Evolutionary conservation across 257 asterid species (phyloP).

Genomic region (Cordia subcordata): DNA sequence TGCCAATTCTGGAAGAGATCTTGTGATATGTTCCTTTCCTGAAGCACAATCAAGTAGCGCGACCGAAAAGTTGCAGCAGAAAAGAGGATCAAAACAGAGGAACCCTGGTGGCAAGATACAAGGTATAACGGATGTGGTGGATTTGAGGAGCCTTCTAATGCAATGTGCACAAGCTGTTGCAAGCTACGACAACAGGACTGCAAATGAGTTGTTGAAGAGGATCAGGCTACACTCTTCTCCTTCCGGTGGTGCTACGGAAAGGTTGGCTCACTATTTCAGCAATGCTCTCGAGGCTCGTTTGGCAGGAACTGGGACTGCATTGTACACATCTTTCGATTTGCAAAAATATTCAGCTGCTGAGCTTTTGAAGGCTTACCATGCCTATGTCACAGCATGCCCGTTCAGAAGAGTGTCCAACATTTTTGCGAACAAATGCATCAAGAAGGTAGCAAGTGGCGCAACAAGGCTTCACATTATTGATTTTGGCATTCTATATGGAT

Average conservation of each 20-base stretch:
- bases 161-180: constrained; percentile 53
- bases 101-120: constrained; percentile 26
- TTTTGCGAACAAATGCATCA: constrained; percentile 50
- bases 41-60: constrained; percentile 13
- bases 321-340: constrained; percentile 30
- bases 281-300: constrained; percentile 59
- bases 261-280: constrained; percentile 53
- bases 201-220: constrained; percentile 23
- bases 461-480: constrained; percentile 49
- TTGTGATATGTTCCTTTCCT: constrained; percentile 9
- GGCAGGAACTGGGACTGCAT: constrained; percentile 40
- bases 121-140: constrained; percentile 56
- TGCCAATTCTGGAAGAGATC: constrained; percentile 1
- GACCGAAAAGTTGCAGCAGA: constrained; percentile 10
- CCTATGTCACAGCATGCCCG: constrained; percentile 48
- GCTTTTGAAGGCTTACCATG: constrained; percentile 35
- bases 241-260: constrained; percentile 44
- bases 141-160: constrained; percentile 49
- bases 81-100: constrained; percentile 20
- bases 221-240: constrained; percentile 43
- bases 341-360: constrained; percentile 31
- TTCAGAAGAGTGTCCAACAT: constrained; percentile 58
- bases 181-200: constrained; percentile 19
- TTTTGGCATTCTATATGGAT: constrained; percentile 61
- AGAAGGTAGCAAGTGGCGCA: constrained; percentile 19